Percentiles rank a stretch among this genome's conserved stretches.
Evolutionary conservation across 768 basidiomycete species (phyloP).

Genomic region (Suillus brevipes): DNA sequence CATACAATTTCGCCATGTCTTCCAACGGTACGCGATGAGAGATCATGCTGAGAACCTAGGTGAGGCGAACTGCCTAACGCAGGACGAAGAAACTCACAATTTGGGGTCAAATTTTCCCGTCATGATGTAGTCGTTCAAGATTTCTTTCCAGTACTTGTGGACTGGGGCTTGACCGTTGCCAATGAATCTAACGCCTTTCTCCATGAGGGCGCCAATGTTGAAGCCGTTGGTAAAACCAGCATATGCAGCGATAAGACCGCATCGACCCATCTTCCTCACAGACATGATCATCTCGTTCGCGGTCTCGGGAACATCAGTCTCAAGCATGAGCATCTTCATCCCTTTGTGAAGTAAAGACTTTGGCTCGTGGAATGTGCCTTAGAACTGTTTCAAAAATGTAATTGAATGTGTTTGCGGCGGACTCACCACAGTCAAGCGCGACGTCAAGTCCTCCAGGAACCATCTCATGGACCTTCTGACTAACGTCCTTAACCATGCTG

Average conservation of each 20-base stretch:
- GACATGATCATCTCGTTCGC: constrained; percentile 50
- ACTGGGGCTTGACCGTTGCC: constrained; percentile 78
- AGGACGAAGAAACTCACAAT: constrained; percentile 42
- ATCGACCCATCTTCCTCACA: constrained; percentile 55
- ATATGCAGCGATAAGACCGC: constrained; percentile 71
- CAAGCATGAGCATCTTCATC: constrained; percentile 69
- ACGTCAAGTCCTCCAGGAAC: constrained; percentile 67
- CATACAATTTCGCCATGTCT: constrained; percentile 64
- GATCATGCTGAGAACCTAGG: constrained; percentile 39
- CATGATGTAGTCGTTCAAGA: constrained; percentile 62
- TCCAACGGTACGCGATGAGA: constrained; percentile 64
- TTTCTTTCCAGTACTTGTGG: constrained; percentile 71
- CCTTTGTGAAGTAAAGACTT: constrained; percentile 65
- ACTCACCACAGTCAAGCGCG: constrained; percentile 50
- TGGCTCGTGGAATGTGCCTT: constrained; percentile 69
- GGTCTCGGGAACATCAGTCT: constrained; percentile 73
- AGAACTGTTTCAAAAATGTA: background rate
- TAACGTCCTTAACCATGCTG: constrained; percentile 44
- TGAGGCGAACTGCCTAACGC: constrained; percentile 3
- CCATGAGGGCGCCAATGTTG: constrained; percentile 76
- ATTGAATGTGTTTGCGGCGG: constrained; percentile 15
- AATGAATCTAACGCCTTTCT: constrained; percentile 70
- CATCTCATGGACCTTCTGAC: constrained; percentile 56
- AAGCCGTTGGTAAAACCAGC: constrained; percentile 66
- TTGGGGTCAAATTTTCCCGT: constrained; percentile 66